Percentiles rank a stretch among this genome's conserved stretches.
Evolutionary conservation across 2,329 filamentous ascomycete species (phyloP).

Genomic region (Pseudopyrenochaeta lycopersici): DNA sequence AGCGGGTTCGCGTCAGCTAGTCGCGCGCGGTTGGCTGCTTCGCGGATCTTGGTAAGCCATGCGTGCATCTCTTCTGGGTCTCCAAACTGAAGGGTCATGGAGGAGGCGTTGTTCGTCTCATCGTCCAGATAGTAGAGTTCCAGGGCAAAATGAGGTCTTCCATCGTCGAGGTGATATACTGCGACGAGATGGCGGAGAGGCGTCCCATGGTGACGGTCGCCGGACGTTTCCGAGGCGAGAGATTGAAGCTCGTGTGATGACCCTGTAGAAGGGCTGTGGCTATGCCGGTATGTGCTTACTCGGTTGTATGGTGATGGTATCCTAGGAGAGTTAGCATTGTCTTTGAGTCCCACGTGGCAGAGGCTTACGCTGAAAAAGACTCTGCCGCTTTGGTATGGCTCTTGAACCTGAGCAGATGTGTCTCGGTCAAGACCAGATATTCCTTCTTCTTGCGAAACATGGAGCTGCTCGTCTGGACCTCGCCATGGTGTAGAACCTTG

Average conservation of each 20-base stretch:
- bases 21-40: constrained; percentile 65
- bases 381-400: constrained; percentile 72
- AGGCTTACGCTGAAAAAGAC: constrained; percentile 59
- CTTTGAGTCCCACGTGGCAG: not conserved
- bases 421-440: constrained; percentile 75
- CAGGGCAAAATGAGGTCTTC: constrained; percentile 70
- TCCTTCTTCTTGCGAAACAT: constrained; percentile 78
- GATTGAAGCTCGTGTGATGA: constrained; percentile 70
- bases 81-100: constrained; percentile 70
- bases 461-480: constrained; percentile 73
- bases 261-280: constrained; percentile 65
- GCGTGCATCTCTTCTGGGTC: constrained; percentile 71
- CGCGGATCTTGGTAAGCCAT: constrained; percentile 71
- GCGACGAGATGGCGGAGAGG: constrained; percentile 73
- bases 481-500: constrained; percentile 70
- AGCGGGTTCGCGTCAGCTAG: constrained; percentile 62
- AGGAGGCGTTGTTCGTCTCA: constrained; percentile 66
- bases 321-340: constrained; percentile 27
- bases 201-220: constrained; percentile 66
- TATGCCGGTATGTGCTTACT: constrained; percentile 61
- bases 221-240: constrained; percentile 56
- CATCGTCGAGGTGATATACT: constrained; percentile 72
- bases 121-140: constrained; percentile 76
- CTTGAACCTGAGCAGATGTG: constrained; percentile 73
- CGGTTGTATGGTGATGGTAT: constrained; percentile 49